phyloP scores from a whole-genome alignment of 2,329 filamentous ascomycete genomes.

The Rutstroemia sp. region DNA sequence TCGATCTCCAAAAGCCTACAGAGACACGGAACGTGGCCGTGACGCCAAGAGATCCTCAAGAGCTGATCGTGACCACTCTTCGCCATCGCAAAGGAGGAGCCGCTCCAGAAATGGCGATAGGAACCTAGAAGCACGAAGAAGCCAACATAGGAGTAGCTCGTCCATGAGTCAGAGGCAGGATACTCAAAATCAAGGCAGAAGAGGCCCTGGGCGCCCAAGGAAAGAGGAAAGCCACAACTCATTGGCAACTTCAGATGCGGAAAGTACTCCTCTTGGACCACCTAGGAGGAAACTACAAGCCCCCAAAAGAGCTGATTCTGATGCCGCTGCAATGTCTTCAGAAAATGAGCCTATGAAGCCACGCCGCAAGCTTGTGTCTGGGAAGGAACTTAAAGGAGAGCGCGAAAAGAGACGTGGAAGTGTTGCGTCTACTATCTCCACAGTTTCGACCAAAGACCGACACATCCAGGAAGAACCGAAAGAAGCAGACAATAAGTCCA shows the following conservation, averaged over 20 bases:
- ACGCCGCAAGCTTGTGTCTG: constrained; percentile 55
- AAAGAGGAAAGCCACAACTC: constrained; percentile 37
- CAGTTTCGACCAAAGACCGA: constrained; percentile 43
- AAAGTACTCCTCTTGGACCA: constrained; percentile 26
- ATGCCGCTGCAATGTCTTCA: constrained; percentile 40
- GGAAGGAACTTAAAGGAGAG: constrained; percentile 51
- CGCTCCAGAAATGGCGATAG: constrained; percentile 20
- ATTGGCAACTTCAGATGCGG: constrained; percentile 21
- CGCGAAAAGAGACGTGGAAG: constrained; percentile 49
- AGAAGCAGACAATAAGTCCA: constrained; percentile 43
- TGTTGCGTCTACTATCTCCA: constrained; percentile 48
- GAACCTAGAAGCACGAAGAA: constrained; percentile 18
- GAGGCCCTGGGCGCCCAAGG: constrained; percentile 44
- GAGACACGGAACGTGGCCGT: constrained; percentile 27
- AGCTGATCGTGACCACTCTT: constrained; percentile 18
- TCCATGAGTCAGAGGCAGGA: constrained; percentile 18
- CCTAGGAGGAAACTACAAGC: constrained; percentile 41
- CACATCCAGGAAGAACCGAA: constrained; percentile 32
- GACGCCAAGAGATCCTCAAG: constrained; percentile 17
- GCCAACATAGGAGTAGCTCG: constrained; percentile 12
- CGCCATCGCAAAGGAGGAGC: constrained; percentile 22
- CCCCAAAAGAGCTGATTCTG: constrained; percentile 47
- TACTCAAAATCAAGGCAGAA: constrained; percentile 22
- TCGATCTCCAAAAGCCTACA: constrained; percentile 41
- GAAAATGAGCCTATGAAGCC: constrained; percentile 47